Conservation (phyloP, 352 stramenopile species). For the Globisporangium cystogenes region DNA sequence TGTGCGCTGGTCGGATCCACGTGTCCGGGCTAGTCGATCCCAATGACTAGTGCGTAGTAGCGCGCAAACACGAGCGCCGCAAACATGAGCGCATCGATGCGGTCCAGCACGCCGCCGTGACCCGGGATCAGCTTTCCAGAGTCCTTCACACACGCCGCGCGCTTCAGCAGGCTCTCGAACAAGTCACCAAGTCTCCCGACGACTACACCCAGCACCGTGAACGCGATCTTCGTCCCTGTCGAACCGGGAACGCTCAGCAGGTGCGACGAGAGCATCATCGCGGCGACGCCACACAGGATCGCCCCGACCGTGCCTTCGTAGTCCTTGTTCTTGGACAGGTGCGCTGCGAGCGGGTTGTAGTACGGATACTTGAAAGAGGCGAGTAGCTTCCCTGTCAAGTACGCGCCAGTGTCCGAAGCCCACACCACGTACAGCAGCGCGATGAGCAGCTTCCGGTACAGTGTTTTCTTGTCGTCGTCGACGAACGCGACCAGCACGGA, state of each 20-base stretch:
- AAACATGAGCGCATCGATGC: slow-evolving; percentile 95
- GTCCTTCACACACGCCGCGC: slow-evolving; percentile 93
- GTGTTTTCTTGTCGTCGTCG: slow-evolving; percentile 43
- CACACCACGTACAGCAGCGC: slow-evolving; percentile 69
- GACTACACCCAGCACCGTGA: slow-evolving; percentile 89
- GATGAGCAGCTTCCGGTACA: slow-evolving; percentile 60
- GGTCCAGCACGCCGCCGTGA: slow-evolving; percentile 94
- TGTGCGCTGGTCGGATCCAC: no score
- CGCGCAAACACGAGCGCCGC: slow-evolving; percentile 55
- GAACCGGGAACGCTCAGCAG: slow-evolving; percentile 75
- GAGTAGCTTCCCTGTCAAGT: slow-evolving; percentile 89
- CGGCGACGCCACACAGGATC: slow-evolving; percentile 71
- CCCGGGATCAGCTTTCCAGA: slow-evolving; percentile 94
- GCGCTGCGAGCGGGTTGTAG: slow-evolving; percentile 82
- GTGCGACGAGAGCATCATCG: slow-evolving; percentile 76
- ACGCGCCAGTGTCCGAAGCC: slow-evolving; percentile 91
- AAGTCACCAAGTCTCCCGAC: slow-evolving; percentile 93
- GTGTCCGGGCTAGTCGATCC: no score
- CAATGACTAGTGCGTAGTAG: slow-evolving; percentile 55
- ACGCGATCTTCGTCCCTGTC: slow-evolving; percentile 66
- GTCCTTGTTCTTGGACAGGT: slow-evolving; percentile 94
- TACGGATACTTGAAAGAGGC: slow-evolving; percentile 77
- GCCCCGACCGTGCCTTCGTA: slow-evolving; percentile 93
- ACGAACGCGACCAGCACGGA: slow-evolving; percentile 60
- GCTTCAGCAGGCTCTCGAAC: slow-evolving; percentile 95